Conservation (phyloP, 2,329 filamentous ascomycete species). For the Fusarium musae region DNA sequence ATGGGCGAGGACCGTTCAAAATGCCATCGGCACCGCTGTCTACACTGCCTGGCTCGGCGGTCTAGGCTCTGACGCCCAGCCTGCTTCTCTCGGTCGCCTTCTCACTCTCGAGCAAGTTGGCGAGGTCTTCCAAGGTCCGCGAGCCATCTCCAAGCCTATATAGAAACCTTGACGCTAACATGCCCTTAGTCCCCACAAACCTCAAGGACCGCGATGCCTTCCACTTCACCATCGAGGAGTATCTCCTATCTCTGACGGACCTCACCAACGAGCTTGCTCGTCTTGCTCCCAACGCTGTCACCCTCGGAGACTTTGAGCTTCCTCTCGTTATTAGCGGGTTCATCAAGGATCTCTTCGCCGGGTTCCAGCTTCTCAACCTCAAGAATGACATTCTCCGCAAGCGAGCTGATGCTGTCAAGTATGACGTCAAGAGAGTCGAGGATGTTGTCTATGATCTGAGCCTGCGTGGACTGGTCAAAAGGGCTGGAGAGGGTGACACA, state of each 20-base stretch:
- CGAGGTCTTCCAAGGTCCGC: constrained; percentile 75
- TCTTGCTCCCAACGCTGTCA: constrained; percentile 90
- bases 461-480: constrained; percentile 81
- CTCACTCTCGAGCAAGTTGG: constrained; percentile 91
- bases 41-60: constrained; percentile 83
- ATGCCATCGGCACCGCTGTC: constrained; percentile 71
- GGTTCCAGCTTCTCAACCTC: constrained; percentile 96
- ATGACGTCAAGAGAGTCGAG: constrained; percentile 97
- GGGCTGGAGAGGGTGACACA: constrained; percentile 50
- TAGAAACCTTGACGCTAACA: neutral
- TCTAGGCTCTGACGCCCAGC: constrained; percentile 63
- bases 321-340: constrained; percentile 91
- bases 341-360: constrained; percentile 93
- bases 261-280: constrained; percentile 91
- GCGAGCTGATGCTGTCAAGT: constrained; percentile 93
- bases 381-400: constrained; percentile 94
- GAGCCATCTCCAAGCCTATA: neutral
- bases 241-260: constrained; percentile 86
- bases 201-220: constrained; percentile 90
- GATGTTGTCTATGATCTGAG: constrained; percentile 97
- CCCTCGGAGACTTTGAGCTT: constrained; percentile 85
- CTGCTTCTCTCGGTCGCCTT: constrained; percentile 70
- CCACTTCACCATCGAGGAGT: constrained; percentile 97
- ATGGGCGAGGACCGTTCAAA: constrained; percentile 88
- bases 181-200: constrained; percentile 80